These are phyloP conservation scores for Suillus decipiens DNA, from an alignment of 768 basidiomycete species.

Conservation along the genomic window DNA sequence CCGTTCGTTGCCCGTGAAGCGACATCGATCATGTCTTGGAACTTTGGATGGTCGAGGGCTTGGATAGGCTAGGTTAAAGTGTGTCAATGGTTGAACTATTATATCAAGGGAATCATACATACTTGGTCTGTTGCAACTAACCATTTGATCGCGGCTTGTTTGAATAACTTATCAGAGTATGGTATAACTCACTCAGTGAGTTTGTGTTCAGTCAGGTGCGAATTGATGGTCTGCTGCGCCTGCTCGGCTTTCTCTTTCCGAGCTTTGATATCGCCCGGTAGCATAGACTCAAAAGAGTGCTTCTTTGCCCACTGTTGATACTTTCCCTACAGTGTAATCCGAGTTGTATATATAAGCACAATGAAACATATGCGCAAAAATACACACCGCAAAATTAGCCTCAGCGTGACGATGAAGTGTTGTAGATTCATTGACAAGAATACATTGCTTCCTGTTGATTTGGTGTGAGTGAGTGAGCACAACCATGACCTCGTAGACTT, in stretches of 20 bases:
- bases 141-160: constrained; percentile 34
- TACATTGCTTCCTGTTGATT: neutral
- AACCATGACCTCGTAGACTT: neutral
- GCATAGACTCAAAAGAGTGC: constrained; percentile 31
- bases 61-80: constrained; percentile 18
- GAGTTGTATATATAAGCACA: neutral
- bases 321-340: neutral
- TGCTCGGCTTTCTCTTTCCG: constrained; percentile 17
- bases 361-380: neutral
- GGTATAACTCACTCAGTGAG: constrained; percentile 22
- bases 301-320: constrained; percentile 33
- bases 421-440: neutral
- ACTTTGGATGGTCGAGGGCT: constrained; percentile 33
- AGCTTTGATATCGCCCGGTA: constrained; percentile 24
- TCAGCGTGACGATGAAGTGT: neutral
- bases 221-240: constrained; percentile 27
- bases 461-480: neutral
- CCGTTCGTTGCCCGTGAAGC: constrained; percentile 32
- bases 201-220: constrained; percentile 23
- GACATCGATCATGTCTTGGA: constrained; percentile 35
- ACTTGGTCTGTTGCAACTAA: constrained; percentile 43
- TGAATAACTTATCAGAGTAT: constrained; percentile 30
- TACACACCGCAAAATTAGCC: neutral
- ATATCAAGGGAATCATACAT: constrained; percentile 21
- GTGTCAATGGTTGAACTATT: constrained; percentile 1